A percentile compares a stretch with the other conserved stretches of the same genome.
Conservation (phyloP, 2,329 filamentous ascomycete species). For the Pseudopyricularia javanii region DNA sequence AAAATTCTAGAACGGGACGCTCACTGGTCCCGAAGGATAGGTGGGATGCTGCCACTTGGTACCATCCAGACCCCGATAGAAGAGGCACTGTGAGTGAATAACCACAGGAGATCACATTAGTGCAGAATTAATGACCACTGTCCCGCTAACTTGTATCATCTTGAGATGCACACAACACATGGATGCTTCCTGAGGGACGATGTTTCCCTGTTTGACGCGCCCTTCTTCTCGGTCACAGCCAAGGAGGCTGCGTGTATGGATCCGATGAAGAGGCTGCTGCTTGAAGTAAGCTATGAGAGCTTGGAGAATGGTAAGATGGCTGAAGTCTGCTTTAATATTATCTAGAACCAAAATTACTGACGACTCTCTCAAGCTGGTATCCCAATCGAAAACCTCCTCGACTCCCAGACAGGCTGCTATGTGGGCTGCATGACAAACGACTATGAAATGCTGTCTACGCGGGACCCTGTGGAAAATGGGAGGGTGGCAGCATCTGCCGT, state of each 20-base stretch:
- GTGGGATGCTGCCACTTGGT: not conserved
- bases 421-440: slow-evolving; percentile 15
- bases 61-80: not conserved
- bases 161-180: not conserved
- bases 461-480: slow-evolving; percentile 9
- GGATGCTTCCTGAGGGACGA: slow-evolving; percentile 8
- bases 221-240: slow-evolving; percentile 17
- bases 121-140: too few relatives aligned
- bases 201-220: slow-evolving; percentile 11
- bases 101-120: too few relatives aligned
- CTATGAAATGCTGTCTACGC: slow-evolving; percentile 11
- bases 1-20: not conserved
- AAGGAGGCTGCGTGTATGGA: slow-evolving; percentile 13
- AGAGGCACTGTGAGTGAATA: not conserved
- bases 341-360: too few relatives aligned
- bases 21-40: not conserved
- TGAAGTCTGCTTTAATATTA: too few relatives aligned
- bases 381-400: slow-evolving; percentile 7
- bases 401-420: slow-evolving; percentile 10
- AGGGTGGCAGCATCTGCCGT: slow-evolving; percentile 16
- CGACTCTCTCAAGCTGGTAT: too few relatives aligned
- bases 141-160: not conserved
- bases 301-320: too few relatives aligned
- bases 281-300: slow-evolving; percentile 13
- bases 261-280: slow-evolving; percentile 9